phyloP scores from a whole-genome alignment of 2,329 filamentous ascomycete genomes.

The Fusarium agapanthi region DNA sequence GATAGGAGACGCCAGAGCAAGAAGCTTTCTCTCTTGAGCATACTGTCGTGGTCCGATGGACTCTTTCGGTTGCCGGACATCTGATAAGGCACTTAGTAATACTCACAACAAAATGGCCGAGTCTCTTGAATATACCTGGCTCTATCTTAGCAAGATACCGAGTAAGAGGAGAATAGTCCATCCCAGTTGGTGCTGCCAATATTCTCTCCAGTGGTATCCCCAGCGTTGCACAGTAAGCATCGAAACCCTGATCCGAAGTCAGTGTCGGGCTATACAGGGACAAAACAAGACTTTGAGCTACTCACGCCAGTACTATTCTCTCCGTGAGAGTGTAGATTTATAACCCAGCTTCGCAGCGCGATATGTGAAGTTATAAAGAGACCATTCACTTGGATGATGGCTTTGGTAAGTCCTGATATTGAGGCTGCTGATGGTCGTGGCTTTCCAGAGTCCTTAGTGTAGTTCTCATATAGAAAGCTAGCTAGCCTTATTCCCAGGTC shows the following conservation, averaged over 20 bases:
- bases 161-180: background rate
- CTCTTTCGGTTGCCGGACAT: background rate
- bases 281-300: rapidly evolving
- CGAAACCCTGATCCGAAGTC: background rate
- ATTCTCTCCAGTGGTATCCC: background rate
- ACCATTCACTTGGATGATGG: background rate
- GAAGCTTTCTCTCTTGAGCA: background rate
- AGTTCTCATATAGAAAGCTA: background rate
- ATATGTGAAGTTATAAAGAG: background rate
- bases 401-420: background rate
- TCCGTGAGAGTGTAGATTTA: background rate
- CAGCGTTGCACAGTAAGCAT: background rate
- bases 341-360: rapidly evolving
- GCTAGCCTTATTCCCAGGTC: background rate
- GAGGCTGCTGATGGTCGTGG: rapidly evolving
- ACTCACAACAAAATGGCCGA: rapidly evolving
- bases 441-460: rapidly evolving
- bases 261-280: rapidly evolving
- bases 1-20: background rate
- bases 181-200: background rate
- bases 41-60: rapidly evolving
- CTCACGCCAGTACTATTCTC: background rate
- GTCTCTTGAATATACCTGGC: background rate
- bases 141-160: background rate
- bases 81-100: background rate